A percentile compares a stretch with the other conserved stretches of the same genome.
Evolutionary conservation across 371 early-diverging fungal species (phyloP).

Genomic region (Mortierella sp.): DNA sequence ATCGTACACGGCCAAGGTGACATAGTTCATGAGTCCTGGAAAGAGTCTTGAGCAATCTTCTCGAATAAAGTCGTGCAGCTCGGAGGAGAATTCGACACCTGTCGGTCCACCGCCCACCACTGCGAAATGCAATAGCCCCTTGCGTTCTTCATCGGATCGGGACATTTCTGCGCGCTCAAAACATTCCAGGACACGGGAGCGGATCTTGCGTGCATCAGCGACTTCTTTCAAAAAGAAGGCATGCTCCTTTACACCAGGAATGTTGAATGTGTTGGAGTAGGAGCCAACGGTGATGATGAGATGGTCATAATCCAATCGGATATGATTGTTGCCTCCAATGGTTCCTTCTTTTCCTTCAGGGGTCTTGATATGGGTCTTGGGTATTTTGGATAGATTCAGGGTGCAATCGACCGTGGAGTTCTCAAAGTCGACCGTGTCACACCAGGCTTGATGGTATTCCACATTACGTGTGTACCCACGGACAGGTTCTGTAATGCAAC

Average conservation of each 20-base stretch:
- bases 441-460: slow-evolving; percentile 74
- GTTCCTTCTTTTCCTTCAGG: background rate
- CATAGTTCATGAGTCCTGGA: slow-evolving; percentile 68
- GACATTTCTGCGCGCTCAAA: slow-evolving; percentile 85
- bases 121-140: slow-evolving; percentile 84
- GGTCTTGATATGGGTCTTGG: slow-evolving; percentile 10
- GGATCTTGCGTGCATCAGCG: slow-evolving; percentile 77
- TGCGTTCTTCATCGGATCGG: slow-evolving; percentile 69
- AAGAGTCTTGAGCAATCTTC: slow-evolving; percentile 78
- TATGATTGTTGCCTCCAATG: slow-evolving; percentile 11
- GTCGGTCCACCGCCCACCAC: slow-evolving; percentile 88
- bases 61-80: slow-evolving; percentile 80
- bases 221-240: slow-evolving; percentile 81
- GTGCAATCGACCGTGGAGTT: slow-evolving; percentile 56
- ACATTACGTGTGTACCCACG: slow-evolving; percentile 67
- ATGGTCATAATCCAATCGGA: slow-evolving; percentile 75
- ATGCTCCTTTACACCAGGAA: slow-evolving; percentile 82
- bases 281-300: slow-evolving; percentile 87
- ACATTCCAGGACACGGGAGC: slow-evolving; percentile 76
- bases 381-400: slow-evolving; percentile 29
- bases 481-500: slow-evolving; percentile 81
- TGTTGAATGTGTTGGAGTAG: slow-evolving; percentile 82
- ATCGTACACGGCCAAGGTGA: slow-evolving; percentile 77
- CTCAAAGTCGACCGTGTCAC: slow-evolving; percentile 67
- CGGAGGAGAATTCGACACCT: slow-evolving; percentile 79